These are phyloP conservation scores for Claviceps spartinae DNA, from an alignment of 2,329 filamentous ascomycete genomes.

Conservation along the genomic window DNA sequence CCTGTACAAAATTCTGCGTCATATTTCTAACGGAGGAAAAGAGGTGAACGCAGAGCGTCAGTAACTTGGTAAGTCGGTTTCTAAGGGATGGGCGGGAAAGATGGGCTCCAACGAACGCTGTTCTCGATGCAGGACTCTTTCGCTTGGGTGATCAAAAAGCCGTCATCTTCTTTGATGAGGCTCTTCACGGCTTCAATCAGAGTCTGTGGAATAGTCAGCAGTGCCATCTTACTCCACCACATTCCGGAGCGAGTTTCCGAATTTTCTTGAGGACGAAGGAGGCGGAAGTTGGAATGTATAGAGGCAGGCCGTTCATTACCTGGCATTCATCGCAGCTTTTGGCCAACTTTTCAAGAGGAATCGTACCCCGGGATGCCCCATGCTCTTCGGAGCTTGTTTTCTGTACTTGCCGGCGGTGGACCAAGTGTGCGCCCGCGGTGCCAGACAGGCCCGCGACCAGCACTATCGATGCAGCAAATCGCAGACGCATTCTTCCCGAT, in stretches of 20 bases:
- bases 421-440: not conserved
- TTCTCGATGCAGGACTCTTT: conserved; percentile 16
- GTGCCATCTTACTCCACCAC: not conserved
- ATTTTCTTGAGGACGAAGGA: not conserved
- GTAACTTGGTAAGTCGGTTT: not conserved
- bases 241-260: not conserved
- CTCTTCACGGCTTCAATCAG: conserved; percentile 22
- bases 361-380: not conserved
- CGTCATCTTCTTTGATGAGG: conserved; percentile 26
- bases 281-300: not conserved
- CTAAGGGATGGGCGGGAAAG: not conserved
- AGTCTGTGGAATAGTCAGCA: not conserved
- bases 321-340: conserved; percentile 5
- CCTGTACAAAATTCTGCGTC: conserved; percentile 42
- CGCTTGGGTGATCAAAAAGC: conserved; percentile 18
- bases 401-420: conserved; percentile 1
- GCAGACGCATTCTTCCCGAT: not conserved
- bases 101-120: conserved; percentile 9
- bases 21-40: conserved; percentile 20
- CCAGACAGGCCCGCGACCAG: not conserved
- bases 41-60: not conserved
- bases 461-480: not conserved
- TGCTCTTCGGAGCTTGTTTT: not conserved
- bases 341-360: not conserved
- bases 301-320: not conserved